These are phyloP conservation scores for Hydnomerulius pinastri DNA, from an alignment of 768 basidiomycete genomes.

Conservation along the genomic window DNA sequence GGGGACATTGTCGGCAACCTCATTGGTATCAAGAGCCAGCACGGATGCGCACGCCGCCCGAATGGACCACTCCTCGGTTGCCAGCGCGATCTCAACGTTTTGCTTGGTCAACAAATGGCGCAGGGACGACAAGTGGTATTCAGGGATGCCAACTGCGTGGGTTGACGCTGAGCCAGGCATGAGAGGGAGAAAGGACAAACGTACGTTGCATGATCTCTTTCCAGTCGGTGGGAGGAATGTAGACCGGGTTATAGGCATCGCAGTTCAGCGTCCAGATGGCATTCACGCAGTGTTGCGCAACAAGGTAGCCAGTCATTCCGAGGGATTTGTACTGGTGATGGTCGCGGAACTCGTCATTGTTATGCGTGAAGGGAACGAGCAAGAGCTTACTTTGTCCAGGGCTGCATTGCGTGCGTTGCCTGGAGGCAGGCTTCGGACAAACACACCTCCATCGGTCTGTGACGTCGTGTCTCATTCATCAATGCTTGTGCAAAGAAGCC, in stretches of 20 bases:
- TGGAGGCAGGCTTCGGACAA: neutral
- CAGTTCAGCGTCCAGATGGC: neutral
- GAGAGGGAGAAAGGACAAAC: neutral
- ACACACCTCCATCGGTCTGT: neutral
- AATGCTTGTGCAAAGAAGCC: neutral
- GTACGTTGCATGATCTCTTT: neutral
- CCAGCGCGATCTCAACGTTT: neutral
- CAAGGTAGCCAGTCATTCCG: neutral
- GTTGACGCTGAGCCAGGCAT: neutral
- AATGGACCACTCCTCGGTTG: neutral
- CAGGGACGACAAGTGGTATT: neutral
- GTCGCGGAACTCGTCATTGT: neutral
- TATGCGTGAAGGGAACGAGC: neutral
- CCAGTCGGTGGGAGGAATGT: neutral
- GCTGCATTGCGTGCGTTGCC: neutral
- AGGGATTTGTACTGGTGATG: neutral
- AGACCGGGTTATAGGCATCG: neutral
- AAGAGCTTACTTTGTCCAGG: neutral
- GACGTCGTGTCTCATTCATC: neutral
- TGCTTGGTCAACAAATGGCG: neutral
- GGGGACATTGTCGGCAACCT: constrained; percentile 9
- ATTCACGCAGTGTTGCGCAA: neutral
- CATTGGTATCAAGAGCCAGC: neutral
- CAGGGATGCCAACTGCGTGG: neutral
- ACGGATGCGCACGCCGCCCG: neutral